These are phyloP conservation scores for Chalciporus sphaerocephalus DNA, from an alignment of 768 basidiomycete genomes.

Conservation along the genomic window DNA sequence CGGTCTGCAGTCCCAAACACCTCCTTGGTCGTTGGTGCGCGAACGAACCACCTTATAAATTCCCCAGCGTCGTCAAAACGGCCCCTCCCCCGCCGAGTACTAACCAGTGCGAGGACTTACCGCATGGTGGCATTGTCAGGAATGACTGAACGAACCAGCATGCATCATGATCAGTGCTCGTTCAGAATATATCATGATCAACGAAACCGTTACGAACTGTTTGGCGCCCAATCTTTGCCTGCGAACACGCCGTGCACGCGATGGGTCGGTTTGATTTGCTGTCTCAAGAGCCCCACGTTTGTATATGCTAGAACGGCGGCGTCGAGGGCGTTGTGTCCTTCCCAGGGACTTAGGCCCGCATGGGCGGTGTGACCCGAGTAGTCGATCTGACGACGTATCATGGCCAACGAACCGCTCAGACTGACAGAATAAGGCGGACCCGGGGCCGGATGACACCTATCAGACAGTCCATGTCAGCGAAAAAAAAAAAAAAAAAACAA, in stretches of 20 bases:
- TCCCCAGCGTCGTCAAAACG: background rate
- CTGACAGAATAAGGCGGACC: constrained; percentile 68
- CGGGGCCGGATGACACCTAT: constrained; percentile 83
- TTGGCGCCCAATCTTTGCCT: constrained; percentile 71
- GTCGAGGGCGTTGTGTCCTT: constrained; percentile 78
- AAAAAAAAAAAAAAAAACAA: too few species aligned
- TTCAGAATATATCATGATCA: background rate
- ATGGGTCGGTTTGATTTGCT: constrained; percentile 73
- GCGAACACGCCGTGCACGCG: constrained; percentile 78
- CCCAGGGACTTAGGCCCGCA: constrained; percentile 78
- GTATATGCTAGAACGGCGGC: constrained; percentile 82
- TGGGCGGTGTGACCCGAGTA: constrained; percentile 76
- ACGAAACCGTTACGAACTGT: constrained; percentile 42
- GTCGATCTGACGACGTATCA: constrained; percentile 57
- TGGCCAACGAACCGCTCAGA: constrained; percentile 59
- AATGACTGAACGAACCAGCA: constrained; percentile 63
- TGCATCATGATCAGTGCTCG: too few species aligned
- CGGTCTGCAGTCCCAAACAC: constrained; percentile 53
- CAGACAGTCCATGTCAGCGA: background rate
- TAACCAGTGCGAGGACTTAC: constrained; percentile 35
- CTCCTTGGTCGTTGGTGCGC: constrained; percentile 64
- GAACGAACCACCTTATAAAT: constrained; percentile 61
- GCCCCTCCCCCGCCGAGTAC: too few species aligned
- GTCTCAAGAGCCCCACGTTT: constrained; percentile 73
- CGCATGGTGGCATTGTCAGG: constrained; percentile 75